A percentile compares a stretch with the other conserved stretches of the same genome.
Evolutionary conservation across 495 filamentous ascomycete genomes (phyloP).

Genomic region (Podospora comata): DNA sequence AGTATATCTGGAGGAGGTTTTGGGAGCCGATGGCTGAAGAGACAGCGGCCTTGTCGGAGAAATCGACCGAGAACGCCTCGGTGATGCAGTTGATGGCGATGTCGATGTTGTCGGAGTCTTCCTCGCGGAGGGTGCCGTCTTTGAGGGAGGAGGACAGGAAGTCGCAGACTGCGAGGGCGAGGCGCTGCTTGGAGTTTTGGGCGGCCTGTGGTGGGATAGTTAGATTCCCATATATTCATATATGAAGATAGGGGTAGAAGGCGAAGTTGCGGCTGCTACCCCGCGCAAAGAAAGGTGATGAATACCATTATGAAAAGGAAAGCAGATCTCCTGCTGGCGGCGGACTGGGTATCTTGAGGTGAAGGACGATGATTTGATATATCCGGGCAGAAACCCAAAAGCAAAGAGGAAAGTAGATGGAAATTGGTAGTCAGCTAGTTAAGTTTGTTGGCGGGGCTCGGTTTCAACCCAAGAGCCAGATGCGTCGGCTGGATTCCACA

Average conservation of each 20-base stretch:
- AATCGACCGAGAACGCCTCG: constrained; percentile 92
- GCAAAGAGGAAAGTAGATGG: neutral
- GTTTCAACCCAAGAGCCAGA: constrained; percentile 4
- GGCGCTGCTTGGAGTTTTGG: constrained; percentile 82
- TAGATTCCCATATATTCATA: neutral
- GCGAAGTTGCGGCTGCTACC: neutral
- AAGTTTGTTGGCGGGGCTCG: constrained; percentile 4
- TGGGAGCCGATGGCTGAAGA: constrained; percentile 76
- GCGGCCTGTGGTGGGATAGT: constrained; percentile 26
- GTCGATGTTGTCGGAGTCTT: constrained; percentile 89
- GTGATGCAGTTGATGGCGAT: constrained; percentile 89
- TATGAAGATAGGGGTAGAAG: neutral
- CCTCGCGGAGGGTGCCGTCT: constrained; percentile 80
- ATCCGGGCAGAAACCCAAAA: neutral
- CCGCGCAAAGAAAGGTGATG: neutral
- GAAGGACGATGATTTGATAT: neutral
- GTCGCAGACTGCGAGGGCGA: constrained; percentile 94
- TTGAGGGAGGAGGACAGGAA: constrained; percentile 82
- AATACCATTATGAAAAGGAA: constrained; percentile 7
- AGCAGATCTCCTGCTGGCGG: neutral
- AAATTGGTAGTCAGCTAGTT: neutral
- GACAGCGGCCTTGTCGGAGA: constrained; percentile 67
- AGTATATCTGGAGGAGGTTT: constrained; percentile 84
- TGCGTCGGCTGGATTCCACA: constrained; percentile 22
- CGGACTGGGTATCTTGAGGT: constrained; percentile 2